Percentiles rank a stretch among this genome's conserved stretches.
Conservation (phyloP, 2,329 filamentous ascomycete species). For the Colletotrichum navitas region DNA sequence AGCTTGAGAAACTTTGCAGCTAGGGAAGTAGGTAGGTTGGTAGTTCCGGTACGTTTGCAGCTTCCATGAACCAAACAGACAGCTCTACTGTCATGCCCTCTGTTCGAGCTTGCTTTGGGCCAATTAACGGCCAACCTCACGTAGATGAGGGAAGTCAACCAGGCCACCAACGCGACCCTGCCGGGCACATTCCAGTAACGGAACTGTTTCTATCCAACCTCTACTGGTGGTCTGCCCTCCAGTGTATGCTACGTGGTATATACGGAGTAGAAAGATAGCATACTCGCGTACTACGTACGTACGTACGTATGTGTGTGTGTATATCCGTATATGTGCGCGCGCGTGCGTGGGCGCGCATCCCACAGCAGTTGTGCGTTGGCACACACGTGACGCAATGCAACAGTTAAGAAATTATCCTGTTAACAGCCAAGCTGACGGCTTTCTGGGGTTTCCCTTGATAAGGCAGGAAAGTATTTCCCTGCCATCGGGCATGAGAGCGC, state of each 20-base stretch:
- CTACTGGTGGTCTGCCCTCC: background rate
- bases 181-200: constrained; percentile 10
- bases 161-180: background rate
- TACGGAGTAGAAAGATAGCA: too few relatives aligned
- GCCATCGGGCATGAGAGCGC: constrained; percentile 13
- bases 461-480: constrained; percentile 9
- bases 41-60: background rate
- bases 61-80: background rate
- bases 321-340: background rate
- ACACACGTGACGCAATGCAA: constrained; percentile 28
- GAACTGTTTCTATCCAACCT: background rate
- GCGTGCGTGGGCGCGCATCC: background rate
- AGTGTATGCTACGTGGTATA: background rate
- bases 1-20: background rate
- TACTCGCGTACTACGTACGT: background rate
- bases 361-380: constrained; percentile 1
- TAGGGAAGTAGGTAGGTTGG: too few relatives aligned
- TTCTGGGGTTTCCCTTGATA: constrained; percentile 1
- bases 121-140: background rate
- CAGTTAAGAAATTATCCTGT: background rate
- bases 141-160: background rate
- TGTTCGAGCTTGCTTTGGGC: background rate
- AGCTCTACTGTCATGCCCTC: background rate
- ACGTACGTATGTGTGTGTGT: too few relatives aligned
- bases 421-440: constrained; percentile 12